These are phyloP conservation scores for Dryadomyces quercus-mongolicae DNA, from an alignment of 2,329 filamentous ascomycete species.

Conservation along the genomic window DNA sequence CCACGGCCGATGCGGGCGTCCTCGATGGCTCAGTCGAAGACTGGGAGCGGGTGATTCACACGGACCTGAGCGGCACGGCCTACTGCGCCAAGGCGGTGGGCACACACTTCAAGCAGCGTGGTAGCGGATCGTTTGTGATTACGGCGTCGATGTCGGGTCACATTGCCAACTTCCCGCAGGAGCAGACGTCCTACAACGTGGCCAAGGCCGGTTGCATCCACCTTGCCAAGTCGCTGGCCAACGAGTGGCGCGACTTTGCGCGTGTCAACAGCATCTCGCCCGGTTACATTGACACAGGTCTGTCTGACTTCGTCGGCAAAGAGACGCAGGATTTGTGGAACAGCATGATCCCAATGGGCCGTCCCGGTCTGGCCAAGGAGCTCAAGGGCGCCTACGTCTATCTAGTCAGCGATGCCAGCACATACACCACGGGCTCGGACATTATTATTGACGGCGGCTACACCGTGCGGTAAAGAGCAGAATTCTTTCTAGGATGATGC, in stretches of 20 bases:
- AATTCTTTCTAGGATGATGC: too few relatives aligned
- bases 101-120: slow-evolving; percentile 46
- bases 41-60: slow-evolving; percentile 55
- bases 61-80: slow-evolving; percentile 66
- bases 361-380: slow-evolving; percentile 61
- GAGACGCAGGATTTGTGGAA: slow-evolving; percentile 64
- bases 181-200: slow-evolving; percentile 63
- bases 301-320: slow-evolving; percentile 49
- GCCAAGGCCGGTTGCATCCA: slow-evolving; percentile 55
- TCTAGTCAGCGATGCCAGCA: slow-evolving; percentile 69
- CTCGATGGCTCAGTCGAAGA: slow-evolving; percentile 52
- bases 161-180: slow-evolving; percentile 65
- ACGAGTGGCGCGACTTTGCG: slow-evolving; percentile 68
- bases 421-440: slow-evolving; percentile 66
- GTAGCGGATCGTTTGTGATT: slow-evolving; percentile 60
- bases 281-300: slow-evolving; percentile 65
- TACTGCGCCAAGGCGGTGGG: slow-evolving; percentile 63
- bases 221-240: slow-evolving; percentile 55
- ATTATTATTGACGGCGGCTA: slow-evolving; percentile 69
- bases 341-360: slow-evolving; percentile 72
- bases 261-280: slow-evolving; percentile 62
- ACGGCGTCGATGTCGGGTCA: slow-evolving; percentile 71
- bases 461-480: slow-evolving; percentile 27
- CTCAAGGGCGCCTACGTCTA: slow-evolving; percentile 77
- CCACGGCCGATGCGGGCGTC: slow-evolving; percentile 56